Evolutionary conservation across 805 yeast genomes (phyloP).

Genomic region (Jamesozyma piceae): DNA sequence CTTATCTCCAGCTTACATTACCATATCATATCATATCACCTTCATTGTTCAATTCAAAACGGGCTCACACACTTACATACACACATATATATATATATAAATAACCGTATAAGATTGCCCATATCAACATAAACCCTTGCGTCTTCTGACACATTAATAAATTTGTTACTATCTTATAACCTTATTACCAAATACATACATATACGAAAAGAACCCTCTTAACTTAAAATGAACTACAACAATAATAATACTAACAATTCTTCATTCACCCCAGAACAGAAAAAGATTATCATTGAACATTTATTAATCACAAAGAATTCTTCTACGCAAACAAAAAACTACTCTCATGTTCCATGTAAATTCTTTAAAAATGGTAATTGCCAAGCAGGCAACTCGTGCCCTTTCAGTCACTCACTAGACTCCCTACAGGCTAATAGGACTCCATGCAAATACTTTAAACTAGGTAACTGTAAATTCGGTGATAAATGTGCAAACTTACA

Average conservation of each 20-base stretch:
- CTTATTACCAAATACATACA: no score
- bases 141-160: no score
- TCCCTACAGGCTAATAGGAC: slow-evolving; percentile 37
- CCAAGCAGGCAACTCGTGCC: slow-evolving; percentile 89
- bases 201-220: no score
- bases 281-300: slow-evolving; percentile 21
- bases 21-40: no score
- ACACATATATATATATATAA: no score
- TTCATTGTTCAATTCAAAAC: no score
- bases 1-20: no score
- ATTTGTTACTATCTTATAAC: no score
- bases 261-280: slow-evolving; percentile 21
- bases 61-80: no score
- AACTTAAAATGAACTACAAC: no score
- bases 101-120: no score
- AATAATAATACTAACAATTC: slow-evolving; percentile 9
- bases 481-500: slow-evolving; percentile 91
- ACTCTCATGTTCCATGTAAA: slow-evolving; percentile 90
- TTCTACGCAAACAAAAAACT: slow-evolving; percentile 16
- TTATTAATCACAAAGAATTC: slow-evolving; percentile 22
- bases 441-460: slow-evolving; percentile 81
- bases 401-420: slow-evolving; percentile 74
- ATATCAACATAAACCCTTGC: no score
- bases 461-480: slow-evolving; percentile 96
- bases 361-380: slow-evolving; percentile 87